Conservation (phyloP, 345 rosid species). For the Ceriops tagal region DNA sequence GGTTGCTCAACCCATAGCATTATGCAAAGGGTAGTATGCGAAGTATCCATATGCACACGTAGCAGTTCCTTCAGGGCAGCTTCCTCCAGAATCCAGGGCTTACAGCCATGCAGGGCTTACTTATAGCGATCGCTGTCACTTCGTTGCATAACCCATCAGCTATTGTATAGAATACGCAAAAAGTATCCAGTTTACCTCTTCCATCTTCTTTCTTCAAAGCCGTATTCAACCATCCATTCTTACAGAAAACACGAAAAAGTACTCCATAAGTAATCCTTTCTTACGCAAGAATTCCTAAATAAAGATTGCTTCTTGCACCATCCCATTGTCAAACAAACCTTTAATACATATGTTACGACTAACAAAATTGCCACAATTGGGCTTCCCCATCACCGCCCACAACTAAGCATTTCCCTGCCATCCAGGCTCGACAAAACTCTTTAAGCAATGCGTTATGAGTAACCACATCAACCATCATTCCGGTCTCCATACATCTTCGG, state of each 20-base stretch:
- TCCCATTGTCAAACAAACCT: conserved; percentile 61
- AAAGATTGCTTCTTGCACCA: conserved; percentile 59
- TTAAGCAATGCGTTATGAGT: conserved; percentile 68
- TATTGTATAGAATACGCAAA: conserved; percentile 62
- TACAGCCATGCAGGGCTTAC: conserved; percentile 29
- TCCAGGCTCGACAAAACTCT: conserved; percentile 62
- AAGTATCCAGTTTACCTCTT: conserved; percentile 44
- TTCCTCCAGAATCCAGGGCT: conserved; percentile 6
- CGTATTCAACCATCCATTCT: conserved; percentile 65
- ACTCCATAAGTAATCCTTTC: conserved; percentile 54
- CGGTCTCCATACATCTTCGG: conserved; percentile 54
- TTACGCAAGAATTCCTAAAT: conserved; percentile 57
- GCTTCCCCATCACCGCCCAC: conserved; percentile 70
- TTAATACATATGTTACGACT: conserved; percentile 69
- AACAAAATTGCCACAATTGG: conserved; percentile 45
- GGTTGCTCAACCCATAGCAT: not conserved
- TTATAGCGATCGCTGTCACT: conserved; percentile 53
- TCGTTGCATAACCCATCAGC: conserved; percentile 70
- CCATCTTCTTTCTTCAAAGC: conserved; percentile 51
- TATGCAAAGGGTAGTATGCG: no score
- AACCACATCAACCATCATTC: conserved; percentile 52
- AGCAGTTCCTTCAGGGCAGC: not conserved
- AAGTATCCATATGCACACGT: not conserved
- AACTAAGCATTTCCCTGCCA: conserved; percentile 55
- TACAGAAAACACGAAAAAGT: conserved; percentile 70